Conservation (phyloP, 495 filamentous ascomycete genomes). For the Hyphodiscus hymeniophilus region DNA sequence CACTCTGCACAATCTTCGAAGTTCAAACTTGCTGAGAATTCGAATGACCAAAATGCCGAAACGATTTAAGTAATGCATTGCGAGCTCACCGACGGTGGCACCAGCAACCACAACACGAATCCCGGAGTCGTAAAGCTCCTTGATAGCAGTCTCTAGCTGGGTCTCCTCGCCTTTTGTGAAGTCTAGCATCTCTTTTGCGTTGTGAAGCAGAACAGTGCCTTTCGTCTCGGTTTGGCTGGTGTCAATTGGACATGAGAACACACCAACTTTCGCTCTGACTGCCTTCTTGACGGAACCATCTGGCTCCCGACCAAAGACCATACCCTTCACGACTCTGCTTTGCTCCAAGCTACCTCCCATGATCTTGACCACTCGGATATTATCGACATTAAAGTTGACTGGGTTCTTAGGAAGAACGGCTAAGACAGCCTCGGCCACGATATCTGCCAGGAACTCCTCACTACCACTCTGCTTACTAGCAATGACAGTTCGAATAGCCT, state of each 20-base stretch:
- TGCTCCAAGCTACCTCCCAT: slow-evolving; percentile 96
- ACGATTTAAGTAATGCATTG: slow-evolving; percentile 95
- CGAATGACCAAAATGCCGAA: slow-evolving; percentile 95
- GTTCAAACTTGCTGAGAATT: slow-evolving; percentile 96
- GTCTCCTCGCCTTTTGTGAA: slow-evolving; percentile 96
- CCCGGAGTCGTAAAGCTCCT: slow-evolving; percentile 91
- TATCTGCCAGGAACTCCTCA: slow-evolving; percentile 74
- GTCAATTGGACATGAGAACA: slow-evolving; percentile 95
- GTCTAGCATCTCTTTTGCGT: slow-evolving; percentile 96
- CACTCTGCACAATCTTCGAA: slow-evolving; percentile 86
- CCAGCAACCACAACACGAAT: slow-evolving; percentile 88
- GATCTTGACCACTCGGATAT: slow-evolving; percentile 98
- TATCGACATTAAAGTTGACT: slow-evolving; percentile 98
- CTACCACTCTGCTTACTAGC: slow-evolving; percentile 93
- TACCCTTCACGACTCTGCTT: slow-evolving; percentile 90
- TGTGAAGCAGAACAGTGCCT: slow-evolving; percentile 97
- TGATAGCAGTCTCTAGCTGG: slow-evolving; percentile 83
- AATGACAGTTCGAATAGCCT: slow-evolving; percentile 91
- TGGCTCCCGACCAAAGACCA: slow-evolving; percentile 94
- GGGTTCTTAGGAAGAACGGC: slow-evolving; percentile 95
- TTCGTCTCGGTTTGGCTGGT: slow-evolving; percentile 97
- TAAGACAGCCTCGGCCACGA: slow-evolving; percentile 91
- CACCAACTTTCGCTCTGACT: slow-evolving; percentile 87
- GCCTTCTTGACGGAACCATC: slow-evolving; percentile 86
- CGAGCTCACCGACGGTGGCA: slow-evolving; percentile 86